phyloP scores from a whole-genome alignment of 768 basidiomycete genomes.

The Chalciporus piperatus region DNA sequence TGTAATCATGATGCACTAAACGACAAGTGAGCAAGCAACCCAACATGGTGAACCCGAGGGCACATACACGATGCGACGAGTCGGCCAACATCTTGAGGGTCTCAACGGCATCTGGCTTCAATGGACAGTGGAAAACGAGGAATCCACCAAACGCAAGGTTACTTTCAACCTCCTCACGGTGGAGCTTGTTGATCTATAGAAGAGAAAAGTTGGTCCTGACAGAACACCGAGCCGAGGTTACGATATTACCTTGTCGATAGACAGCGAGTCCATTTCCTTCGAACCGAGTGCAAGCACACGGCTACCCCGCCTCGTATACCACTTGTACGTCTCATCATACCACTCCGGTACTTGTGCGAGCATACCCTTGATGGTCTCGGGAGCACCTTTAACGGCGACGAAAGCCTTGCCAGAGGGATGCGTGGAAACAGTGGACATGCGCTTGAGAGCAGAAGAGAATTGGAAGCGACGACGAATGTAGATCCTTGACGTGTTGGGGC shows the following conservation, averaged over 20 bases:
- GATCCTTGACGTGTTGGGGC: conserved; percentile 58
- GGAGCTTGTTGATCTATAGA: conserved; percentile 80
- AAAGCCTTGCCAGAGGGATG: conserved; percentile 59
- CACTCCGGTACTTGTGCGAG: conserved; percentile 64
- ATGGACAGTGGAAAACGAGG: conserved; percentile 96
- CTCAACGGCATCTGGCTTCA: conserved; percentile 90
- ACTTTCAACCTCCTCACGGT: conserved; percentile 78
- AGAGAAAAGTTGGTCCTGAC: neutral
- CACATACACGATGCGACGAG: conserved; percentile 89
- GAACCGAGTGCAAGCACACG: conserved; percentile 89
- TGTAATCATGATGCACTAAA: conserved; percentile 97
- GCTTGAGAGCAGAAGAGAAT: conserved; percentile 95
- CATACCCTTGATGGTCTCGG: conserved; percentile 94
- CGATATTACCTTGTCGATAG: conserved; percentile 63
- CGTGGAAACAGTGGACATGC: conserved; percentile 90
- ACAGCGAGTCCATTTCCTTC: conserved; percentile 75
- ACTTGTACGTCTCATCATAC: conserved; percentile 95
- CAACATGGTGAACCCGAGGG: neutral
- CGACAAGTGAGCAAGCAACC: neutral
- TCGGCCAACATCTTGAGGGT: conserved; percentile 93
- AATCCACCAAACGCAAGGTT: conserved; percentile 87
- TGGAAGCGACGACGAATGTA: conserved; percentile 90
- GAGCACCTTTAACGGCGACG: conserved; percentile 91
- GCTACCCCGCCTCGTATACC: conserved; percentile 89
- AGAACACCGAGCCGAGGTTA: neutral